Conservation (phyloP, 2,329 filamentous ascomycete species). For the Aspergillus pseudoglaucus region DNA sequence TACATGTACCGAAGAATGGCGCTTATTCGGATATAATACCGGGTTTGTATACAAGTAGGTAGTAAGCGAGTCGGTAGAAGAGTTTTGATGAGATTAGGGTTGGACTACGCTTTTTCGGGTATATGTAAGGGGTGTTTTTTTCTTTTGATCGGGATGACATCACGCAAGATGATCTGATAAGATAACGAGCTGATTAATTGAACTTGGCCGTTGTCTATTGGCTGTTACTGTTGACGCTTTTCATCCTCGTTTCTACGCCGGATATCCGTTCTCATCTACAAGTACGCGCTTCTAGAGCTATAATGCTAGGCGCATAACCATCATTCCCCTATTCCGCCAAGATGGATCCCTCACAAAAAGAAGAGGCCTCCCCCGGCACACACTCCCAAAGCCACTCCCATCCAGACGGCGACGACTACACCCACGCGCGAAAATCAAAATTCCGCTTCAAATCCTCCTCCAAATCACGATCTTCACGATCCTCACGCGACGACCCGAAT, state of each 20-base stretch:
- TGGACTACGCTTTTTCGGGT: too few species aligned
- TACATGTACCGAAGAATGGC: too few species aligned
- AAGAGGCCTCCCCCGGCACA: neutral
- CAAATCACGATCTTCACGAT: conserved; percentile 7
- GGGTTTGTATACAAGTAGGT: too few species aligned
- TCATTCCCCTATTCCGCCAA: neutral
- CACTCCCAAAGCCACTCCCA: too few species aligned
- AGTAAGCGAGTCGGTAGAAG: too few species aligned
- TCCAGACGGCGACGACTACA: conserved; percentile 8
- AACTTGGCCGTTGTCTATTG: too few species aligned
- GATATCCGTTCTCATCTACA: neutral
- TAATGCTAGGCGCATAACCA: neutral
- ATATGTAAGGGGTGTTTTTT: too few species aligned
- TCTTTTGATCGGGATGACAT: conserved; percentile 7
- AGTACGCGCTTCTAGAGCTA: neutral
- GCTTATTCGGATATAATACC: too few species aligned
- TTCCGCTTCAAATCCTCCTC: conserved; percentile 31
- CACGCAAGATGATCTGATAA: conserved; percentile 14
- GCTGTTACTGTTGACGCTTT: too few species aligned
- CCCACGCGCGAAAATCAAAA: conserved; percentile 13
- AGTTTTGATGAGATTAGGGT: too few species aligned
- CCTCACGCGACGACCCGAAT: conserved; percentile 7
- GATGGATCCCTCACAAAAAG: neutral
- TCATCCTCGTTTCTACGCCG: neutral
- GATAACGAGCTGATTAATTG: conserved; percentile 7